A percentile compares a stretch with the other conserved stretches of the same genome.
Evolutionary conservation across 768 basidiomycete species (phyloP).

Genomic region (Termitomyces sp.): DNA sequence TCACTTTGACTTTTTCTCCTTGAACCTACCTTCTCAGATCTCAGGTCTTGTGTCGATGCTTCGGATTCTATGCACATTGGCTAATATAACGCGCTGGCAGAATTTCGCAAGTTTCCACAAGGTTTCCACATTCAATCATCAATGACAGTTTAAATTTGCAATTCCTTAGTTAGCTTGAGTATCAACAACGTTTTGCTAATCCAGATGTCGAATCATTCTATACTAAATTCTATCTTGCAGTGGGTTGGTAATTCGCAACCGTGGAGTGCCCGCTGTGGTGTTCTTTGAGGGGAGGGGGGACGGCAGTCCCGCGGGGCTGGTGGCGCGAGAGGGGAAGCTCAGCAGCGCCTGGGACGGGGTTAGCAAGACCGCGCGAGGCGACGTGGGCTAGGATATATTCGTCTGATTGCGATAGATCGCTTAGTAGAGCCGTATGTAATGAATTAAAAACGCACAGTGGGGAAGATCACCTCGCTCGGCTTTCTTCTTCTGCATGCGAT

Average conservation of each 20-base stretch:
- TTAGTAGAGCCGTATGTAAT: not conserved
- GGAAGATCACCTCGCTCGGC: slow-evolving; percentile 24
- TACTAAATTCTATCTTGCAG: slow-evolving; percentile 7
- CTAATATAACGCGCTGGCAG: no score
- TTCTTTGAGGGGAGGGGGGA: slow-evolving; percentile 18
- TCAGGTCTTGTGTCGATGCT: no score
- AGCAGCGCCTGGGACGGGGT: slow-evolving; percentile 10
- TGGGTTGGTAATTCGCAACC: slow-evolving; percentile 21
- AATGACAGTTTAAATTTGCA: no score
- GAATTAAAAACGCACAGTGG: slow-evolving; percentile 20
- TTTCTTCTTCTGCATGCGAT: slow-evolving; percentile 23
- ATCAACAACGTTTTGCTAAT: no score
- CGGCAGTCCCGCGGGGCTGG: slow-evolving; percentile 12
- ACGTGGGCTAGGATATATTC: slow-evolving; percentile 29
- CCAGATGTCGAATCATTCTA: no score
- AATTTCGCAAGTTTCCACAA: no score
- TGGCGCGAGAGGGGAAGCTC: slow-evolving; percentile 11
- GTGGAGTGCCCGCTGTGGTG: slow-evolving; percentile 26
- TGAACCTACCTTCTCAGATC: no score
- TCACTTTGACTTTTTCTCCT: no score
- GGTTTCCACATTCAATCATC: no score
- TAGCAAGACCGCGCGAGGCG: slow-evolving; percentile 1
- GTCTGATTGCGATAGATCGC: slow-evolving; percentile 15
- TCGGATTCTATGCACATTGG: no score
- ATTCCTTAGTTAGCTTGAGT: no score